Base-by-base conservation (phyloP, 192 early-diverging fungal genomes). In the Kickxella alabastrina region DNA sequence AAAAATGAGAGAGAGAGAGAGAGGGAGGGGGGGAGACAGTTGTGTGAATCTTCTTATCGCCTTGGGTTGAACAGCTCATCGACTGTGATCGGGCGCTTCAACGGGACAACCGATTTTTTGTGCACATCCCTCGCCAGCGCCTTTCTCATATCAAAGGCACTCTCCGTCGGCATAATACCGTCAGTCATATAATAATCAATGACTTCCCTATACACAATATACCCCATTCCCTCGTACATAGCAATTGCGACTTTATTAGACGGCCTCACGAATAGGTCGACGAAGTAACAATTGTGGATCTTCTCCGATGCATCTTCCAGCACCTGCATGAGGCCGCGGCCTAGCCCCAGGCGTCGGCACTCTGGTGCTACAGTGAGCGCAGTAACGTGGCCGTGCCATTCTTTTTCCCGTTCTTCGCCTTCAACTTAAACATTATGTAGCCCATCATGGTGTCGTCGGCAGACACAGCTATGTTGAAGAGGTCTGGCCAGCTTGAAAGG, bases 341-440 rank as follows among this genome's bases (percentile, higher is more conserved):
- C 96, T 0, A 99, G 82, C 4, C 93, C 92, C 54, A 97, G 68
- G 10, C 93, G 82, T 29, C 96, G 87, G 60, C 87, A 97, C 61
- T 96, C 93, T 14, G 96, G 93, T 0, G 90, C 90, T 0, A 99
- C 96, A 5, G 96, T 97, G 27, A 99, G 80, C 8, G 96, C 96
- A 2, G 96, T 96, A 24, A 99, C 96, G 59, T 99, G 96, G 6
- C 96, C 96, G 62, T 99, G 96, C 94, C 94, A 97, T 23, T 89
- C 80, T 49, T 86, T 83, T 27, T 80, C 83, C 1, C 68, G 77
- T 43, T 94, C 96, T 62, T 99, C 96, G 10, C 91, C 90, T 59
- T 99, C n/a, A n/a, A n/a, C n/a, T n/a, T 99, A 26, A 93, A 93
- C 89, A 99, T 95, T 15, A 94, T 86, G 77, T 55, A 60, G 28